Base-by-base conservation (phyloP, 805 yeast species). In the Saturnispora kantuleensis region DNA sequence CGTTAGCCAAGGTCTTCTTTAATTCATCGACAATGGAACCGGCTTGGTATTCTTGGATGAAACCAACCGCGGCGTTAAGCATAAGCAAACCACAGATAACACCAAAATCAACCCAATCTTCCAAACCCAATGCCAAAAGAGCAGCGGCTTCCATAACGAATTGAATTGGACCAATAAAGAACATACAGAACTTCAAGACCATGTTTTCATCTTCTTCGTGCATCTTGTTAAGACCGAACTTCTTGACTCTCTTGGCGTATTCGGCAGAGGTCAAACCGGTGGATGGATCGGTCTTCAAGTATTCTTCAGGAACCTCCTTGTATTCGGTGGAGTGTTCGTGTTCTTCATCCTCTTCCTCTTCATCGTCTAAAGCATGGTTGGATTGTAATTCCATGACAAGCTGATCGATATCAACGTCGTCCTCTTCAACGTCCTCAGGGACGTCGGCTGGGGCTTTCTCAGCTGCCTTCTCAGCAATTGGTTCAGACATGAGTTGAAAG, bases 81-180 rank as follows among this genome's bases (percentile, higher is more conserved):
- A 81, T 57, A 59, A 88, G 74, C 58, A 88, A 71, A 70, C 83
- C 96, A 69, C 85, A 79, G 65, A 88, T 88, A 66, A 88, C 97
- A 79, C 97, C 96, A 75, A 88, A 88, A 78, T 88, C 96, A 63
- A 88, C 96, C 96, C 96, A 88, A 74, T 89, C 96, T 73, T 86
- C 88, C 59, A 86, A 75, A 81, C 95, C 96, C 54, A 94, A 94
- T 61, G 96, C 96, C 67, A 86, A 74, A 54, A 87, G 76, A 58
- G 96, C 96, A 59, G 96, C 96, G 62, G 90, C 93, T 73, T 87
- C 95, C 96, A 86, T 86, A 64, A 86, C 96, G 79, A 87, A 86
- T 74, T 86, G 96, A 67, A 87, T 86, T 56, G 96, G 96, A 71
- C 96, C 96, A 53, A 87, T 81, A 65, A 86, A 86, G 76, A 85